Conservation (phyloP, 768 basidiomycete species). For the Mrakia frigida region DNA sequence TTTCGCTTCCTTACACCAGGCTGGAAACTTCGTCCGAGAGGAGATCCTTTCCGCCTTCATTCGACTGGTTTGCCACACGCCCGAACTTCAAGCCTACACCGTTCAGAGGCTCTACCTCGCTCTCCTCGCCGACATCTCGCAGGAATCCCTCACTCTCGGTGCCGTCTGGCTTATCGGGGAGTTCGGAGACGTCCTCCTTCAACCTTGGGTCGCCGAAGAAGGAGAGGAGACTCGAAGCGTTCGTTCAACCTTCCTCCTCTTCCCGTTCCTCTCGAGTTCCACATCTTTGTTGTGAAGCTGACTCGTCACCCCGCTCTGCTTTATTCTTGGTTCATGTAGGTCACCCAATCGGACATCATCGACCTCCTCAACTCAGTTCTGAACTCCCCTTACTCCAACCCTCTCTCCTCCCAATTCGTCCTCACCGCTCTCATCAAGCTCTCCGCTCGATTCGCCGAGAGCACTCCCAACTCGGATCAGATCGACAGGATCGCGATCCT, state of each 20-base stretch:
- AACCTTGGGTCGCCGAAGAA: slow-evolving; percentile 74
- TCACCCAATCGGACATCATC: slow-evolving; percentile 73
- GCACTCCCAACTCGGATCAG: slow-evolving; percentile 35
- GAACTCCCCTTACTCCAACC: slow-evolving; percentile 89
- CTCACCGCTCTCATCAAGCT: slow-evolving; percentile 86
- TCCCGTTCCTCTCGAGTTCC: background rate
- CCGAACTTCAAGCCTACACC: slow-evolving; percentile 92
- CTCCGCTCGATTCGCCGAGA: slow-evolving; percentile 62
- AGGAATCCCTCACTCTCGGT: slow-evolving; percentile 88
- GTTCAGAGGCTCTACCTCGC: slow-evolving; percentile 84
- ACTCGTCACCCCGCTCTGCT: background rate
- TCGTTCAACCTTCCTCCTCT: slow-evolving; percentile 35
- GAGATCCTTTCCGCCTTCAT: slow-evolving; percentile 94
- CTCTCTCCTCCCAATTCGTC: slow-evolving; percentile 85
- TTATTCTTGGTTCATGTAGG: slow-evolving; percentile 46
- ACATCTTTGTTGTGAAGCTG: background rate
- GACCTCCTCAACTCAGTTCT: slow-evolving; percentile 81
- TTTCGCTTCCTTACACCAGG: slow-evolving; percentile 50
- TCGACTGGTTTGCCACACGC: slow-evolving; percentile 90
- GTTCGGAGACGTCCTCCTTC: slow-evolving; percentile 83
- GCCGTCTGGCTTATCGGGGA: slow-evolving; percentile 96
- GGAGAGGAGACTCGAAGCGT: slow-evolving; percentile 65
- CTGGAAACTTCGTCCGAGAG: slow-evolving; percentile 95
- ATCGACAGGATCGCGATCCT: slow-evolving; percentile 74
- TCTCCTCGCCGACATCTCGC: slow-evolving; percentile 84